Base-by-base conservation (phyloP, 441 rosid genomes). In the Croton setiger region DNA sequence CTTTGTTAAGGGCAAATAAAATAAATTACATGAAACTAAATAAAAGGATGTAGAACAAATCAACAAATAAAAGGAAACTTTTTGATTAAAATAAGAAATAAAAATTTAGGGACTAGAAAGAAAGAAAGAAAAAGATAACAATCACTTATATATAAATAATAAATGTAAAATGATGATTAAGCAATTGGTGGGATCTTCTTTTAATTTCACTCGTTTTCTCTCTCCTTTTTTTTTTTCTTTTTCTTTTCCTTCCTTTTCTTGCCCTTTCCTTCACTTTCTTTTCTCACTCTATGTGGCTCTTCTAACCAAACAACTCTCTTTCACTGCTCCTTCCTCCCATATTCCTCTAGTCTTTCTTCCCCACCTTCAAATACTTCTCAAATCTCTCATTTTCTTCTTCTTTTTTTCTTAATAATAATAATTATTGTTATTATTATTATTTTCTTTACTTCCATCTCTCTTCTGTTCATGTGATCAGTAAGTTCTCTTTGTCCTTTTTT, bases 381-480 rank as follows among this genome's bases (percentile, higher is more conserved):
- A 27, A 27, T 48, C 52, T 67, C 45, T 70, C 52, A 35, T 35
- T 71, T 64, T 33, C 20, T 60, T 57, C 18, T 37, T 63, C 71
- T 74, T 60, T 66, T 78, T 75, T 47, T n/a, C 6, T 33, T 5
- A 47, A 15, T 18, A 61, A 61, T 37, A 18, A 53, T 21, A n/a
- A 13, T 11, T 1, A 17, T 6, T 14, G 9, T 18, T 21, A 55
- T 27, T n/a, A 27, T 27, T 27, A 27, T 27, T 27, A 27, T 10
- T 60, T 52, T 45, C 68, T 67, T 71, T 18, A 27, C 55, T 17
- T 48, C 64, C 39, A 18, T 21, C 31, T 18, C 23, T 45, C 51
- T 37, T 35, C 56, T 13, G 67, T 78, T 83, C 81, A 78, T 82
- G 81, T 81, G 86, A 86, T 81, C 84, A 60, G 95, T 89, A 77